These are phyloP conservation scores for Rusavskia elegans DNA, from an alignment of 495 filamentous ascomycete genomes.

Conservation along the genomic window DNA sequence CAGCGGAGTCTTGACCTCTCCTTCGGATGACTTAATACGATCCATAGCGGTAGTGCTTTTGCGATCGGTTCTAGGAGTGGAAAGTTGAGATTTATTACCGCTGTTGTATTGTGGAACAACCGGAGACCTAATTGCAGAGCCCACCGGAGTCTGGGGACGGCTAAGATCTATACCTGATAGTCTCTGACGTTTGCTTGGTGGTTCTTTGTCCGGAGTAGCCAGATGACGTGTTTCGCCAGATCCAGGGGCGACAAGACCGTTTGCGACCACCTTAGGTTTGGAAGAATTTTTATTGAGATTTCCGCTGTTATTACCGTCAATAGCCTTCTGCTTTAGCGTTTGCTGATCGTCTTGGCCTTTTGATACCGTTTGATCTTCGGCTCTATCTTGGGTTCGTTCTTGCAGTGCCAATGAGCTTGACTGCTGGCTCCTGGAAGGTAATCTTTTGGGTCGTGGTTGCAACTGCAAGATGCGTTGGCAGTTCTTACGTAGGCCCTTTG, in stretches of 20 bases:
- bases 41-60: constrained; percentile 15
- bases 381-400: neutral
- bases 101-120: neutral
- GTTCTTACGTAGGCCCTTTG: constrained; percentile 1
- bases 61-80: constrained; percentile 1
- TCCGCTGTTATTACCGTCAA: neutral
- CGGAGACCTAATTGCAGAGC: neutral
- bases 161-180: neutral
- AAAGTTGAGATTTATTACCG: neutral
- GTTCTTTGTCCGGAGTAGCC: neutral
- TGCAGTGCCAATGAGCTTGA: neutral
- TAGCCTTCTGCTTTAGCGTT: neutral
- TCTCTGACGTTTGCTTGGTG: constrained; percentile 2
- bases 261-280: too few species aligned
- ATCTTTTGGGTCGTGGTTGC: constrained; percentile 1
- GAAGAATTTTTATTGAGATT: too few species aligned
- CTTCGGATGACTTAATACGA: constrained; percentile 15
- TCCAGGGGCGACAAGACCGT: neutral
- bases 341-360: neutral
- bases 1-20: constrained; percentile 18
- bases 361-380: neutral
- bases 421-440: neutral
- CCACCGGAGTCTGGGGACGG: constrained; percentile 1
- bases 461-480: constrained; percentile 1
- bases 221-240: constrained; percentile 1